phyloP scores from a whole-genome alignment of 164 flowering plant species.

The Nymphaea thermarum region DNA sequence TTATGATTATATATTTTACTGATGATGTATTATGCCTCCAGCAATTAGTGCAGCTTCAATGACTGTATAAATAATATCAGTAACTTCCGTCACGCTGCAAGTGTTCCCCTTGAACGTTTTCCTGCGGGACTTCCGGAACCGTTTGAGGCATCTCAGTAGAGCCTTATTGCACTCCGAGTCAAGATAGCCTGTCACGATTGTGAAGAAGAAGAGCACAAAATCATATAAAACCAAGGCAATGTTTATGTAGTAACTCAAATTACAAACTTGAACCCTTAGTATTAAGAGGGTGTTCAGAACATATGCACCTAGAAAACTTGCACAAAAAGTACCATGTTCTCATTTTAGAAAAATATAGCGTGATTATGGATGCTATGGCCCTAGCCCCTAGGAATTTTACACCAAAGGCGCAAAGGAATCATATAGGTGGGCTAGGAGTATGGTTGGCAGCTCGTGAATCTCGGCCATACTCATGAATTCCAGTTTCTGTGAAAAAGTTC shows the following conservation, averaged over 20 bases:
- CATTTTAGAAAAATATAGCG: no score
- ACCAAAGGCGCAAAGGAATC: no score
- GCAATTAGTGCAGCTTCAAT: slow-evolving; percentile 77
- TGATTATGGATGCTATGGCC: no score
- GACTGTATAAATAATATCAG: slow-evolving; percentile 44
- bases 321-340: no score
- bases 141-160: slow-evolving; percentile 43
- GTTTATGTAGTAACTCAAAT: no score
- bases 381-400: no score
- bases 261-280: no score
- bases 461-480: neutral
- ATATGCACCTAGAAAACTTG: no score
- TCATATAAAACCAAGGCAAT: neutral
- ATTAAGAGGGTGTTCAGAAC: no score
- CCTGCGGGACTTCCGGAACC: slow-evolving; percentile 27
- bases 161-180: slow-evolving; percentile 64
- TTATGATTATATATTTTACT: no score
- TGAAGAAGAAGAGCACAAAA: no score
- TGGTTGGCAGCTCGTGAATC: neutral
- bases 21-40: slow-evolving; percentile 21
- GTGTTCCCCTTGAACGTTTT: slow-evolving; percentile 50
- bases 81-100: slow-evolving; percentile 43
- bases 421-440: no score
- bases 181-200: slow-evolving; percentile 27
- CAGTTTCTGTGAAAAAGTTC: neutral